These are phyloP conservation scores for Hapsidospora chrysogenum DNA, from an alignment of 495 filamentous ascomycete species.

Conservation along the genomic window DNA sequence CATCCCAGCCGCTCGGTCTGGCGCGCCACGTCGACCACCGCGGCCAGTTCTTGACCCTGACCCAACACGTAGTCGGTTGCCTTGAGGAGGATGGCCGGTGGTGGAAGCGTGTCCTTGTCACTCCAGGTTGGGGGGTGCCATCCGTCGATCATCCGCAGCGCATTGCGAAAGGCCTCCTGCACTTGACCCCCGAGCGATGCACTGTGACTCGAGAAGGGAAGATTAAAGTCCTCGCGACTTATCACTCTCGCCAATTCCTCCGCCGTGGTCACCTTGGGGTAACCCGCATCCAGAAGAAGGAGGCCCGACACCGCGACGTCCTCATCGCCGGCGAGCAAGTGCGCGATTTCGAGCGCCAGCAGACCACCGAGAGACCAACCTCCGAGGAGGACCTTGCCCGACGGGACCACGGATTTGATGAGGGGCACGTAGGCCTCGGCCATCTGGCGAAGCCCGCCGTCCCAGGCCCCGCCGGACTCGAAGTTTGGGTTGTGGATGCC, in stretches of 20 bases:
- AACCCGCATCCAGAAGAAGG: not conserved
- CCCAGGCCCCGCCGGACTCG: conserved; percentile 8
- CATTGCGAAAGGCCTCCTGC: no score
- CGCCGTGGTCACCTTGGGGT: no score
- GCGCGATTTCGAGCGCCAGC: not conserved
- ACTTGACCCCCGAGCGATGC: no score
- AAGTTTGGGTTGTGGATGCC: conserved; percentile 21
- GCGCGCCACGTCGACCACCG: conserved; percentile 19
- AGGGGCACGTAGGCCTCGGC: conserved; percentile 13
- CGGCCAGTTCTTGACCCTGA: conserved; percentile 8
- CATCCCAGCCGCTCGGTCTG: conserved; percentile 19
- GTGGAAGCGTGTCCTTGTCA: conserved; percentile 11
- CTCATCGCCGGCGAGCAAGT: not conserved
- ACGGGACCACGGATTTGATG: conserved; percentile 7
- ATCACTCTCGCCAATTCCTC: no score
- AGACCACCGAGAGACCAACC: conserved; percentile 1
- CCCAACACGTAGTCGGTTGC: conserved; percentile 15
- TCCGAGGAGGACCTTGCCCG: not conserved
- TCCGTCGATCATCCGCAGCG: conserved; percentile 15
- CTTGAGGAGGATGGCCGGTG: conserved; percentile 20
- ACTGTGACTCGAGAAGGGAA: no score
- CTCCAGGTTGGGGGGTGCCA: conserved; percentile 20
- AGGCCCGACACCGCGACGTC: not conserved
- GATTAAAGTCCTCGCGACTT: no score
- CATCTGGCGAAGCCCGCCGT: conserved; percentile 20